Conservation (phyloP, 2,329 filamentous ascomycete species). For the Exserohilum turcica region DNA sequence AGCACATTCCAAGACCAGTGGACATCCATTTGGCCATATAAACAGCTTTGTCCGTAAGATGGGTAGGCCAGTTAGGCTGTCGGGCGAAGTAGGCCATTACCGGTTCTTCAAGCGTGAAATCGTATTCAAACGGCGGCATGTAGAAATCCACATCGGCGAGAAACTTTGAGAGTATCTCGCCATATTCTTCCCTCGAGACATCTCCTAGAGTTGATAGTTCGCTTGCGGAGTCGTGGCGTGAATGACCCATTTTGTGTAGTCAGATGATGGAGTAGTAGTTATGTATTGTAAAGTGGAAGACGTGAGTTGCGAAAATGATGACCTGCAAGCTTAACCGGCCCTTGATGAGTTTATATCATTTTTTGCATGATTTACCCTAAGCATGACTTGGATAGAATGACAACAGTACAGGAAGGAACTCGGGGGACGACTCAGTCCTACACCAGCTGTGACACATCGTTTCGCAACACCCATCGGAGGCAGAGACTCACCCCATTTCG, state of each 20-base stretch:
- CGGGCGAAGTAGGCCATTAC: constrained; percentile 16
- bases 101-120: constrained; percentile 14
- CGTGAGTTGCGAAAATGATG: no score
- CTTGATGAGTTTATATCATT: no score
- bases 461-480: background rate
- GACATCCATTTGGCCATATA: constrained; percentile 22
- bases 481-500: background rate
- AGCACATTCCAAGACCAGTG: constrained; percentile 20
- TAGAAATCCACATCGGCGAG: constrained; percentile 16
- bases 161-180: constrained; percentile 16
- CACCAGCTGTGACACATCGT: background rate
- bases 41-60: constrained; percentile 16
- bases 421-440: background rate
- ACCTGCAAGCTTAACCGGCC: no score
- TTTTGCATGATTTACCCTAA: no score
- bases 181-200: constrained; percentile 18
- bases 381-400: no score
- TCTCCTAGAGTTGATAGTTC: constrained; percentile 14
- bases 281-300: no score
- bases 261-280: no score
- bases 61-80: constrained; percentile 16
- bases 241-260: constrained; percentile 7
- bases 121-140: constrained; percentile 17
- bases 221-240: constrained; percentile 9
- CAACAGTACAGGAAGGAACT: background rate